Base-by-base conservation (phyloP, 805 yeast genomes). In the Sporopachydermia lactativora region DNA sequence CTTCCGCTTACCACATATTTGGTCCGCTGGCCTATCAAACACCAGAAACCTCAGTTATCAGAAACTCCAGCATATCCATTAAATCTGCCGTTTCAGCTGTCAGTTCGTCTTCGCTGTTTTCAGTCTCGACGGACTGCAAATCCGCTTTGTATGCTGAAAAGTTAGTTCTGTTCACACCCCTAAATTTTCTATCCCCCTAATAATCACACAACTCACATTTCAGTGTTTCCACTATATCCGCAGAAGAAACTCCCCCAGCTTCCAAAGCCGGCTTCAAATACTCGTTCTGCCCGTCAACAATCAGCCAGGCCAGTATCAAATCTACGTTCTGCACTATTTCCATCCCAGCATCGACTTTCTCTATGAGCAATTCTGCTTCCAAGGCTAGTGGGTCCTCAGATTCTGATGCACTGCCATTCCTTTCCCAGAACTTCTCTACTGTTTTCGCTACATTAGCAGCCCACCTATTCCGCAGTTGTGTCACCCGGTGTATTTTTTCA, bases 41-140 rank as follows among this genome's bases (percentile, higher is more conserved):
- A 24, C 31, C 31, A 8, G 8, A 8, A 8, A 24, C 8, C 31
- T 24, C 31, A 8, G 8, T n/a, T 24, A 24, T 24, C 31, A 24
- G 31, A 24, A 24, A 24, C 31, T 24, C 31, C 31, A 24, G n/a
- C 31, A 24, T 24, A n/a, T n/a, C n/a, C 8, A 24, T 24, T n/a
- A 24, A 24, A 24, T 24, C 31, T 8, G 8, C n/a, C 31, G 31
- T 24, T 24, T 24, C 31, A 24, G 8, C 31, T n/a, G 8, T 24
- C 31, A n/a, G 49, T n/a, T 64, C 65, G 43, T 55, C 59, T 2
- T 45, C 51, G 41, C 60, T 64, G 41, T 59, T 62, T 17, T 64
- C 64, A 42, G 60, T 63, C 19, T 24, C 13, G 8, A n/a, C 31
- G 8, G 31, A 24, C n/a, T 24, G 13, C n/a, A 24, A 24, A n/a